Evolutionary conservation across 1,284 basidiomycete genomes (phyloP).

Genomic region (Fomitopsis schrenkii): DNA sequence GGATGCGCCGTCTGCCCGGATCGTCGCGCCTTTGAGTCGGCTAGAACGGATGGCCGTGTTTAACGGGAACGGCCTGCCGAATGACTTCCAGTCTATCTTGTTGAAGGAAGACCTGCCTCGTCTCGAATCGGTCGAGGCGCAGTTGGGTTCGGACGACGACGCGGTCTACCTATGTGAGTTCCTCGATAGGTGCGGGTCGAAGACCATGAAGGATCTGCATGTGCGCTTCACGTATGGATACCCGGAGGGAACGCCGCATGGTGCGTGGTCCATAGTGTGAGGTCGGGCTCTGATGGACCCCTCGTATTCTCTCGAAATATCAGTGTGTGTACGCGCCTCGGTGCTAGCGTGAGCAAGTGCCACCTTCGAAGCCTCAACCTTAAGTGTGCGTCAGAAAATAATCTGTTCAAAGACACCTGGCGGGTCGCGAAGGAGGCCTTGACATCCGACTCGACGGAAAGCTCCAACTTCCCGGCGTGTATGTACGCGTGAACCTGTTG

Average conservation of each 20-base stretch:
- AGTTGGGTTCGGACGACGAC: not conserved
- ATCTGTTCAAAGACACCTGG: not conserved
- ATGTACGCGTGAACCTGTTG: not conserved
- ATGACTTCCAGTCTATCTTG: not conserved
- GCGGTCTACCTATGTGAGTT: not conserved
- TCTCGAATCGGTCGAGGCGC: not conserved
- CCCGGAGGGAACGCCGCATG: not conserved
- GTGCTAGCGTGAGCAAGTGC: not conserved
- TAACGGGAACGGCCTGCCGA: not conserved
- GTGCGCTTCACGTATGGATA: not conserved
- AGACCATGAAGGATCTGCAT: not conserved
- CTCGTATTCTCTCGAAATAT: not conserved
- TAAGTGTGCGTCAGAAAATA: not conserved
- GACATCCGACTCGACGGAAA: not conserved
- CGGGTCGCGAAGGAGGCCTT: not conserved
- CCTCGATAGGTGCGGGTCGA: not conserved
- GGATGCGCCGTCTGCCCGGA: not conserved
- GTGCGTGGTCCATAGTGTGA: not conserved
- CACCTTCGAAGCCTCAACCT: not conserved
- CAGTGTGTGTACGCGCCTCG: not conserved
- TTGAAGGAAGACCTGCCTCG: not conserved
- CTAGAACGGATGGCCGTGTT: not conserved
- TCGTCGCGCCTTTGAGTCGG: not conserved
- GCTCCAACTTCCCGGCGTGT: not conserved
- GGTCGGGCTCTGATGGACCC: not conserved